A percentile compares a stretch with the other conserved stretches of the same genome.
Evolutionary conservation across 2,329 filamentous ascomycete species (phyloP).

Genomic region (Lasiodiplodia citricola): DNA sequence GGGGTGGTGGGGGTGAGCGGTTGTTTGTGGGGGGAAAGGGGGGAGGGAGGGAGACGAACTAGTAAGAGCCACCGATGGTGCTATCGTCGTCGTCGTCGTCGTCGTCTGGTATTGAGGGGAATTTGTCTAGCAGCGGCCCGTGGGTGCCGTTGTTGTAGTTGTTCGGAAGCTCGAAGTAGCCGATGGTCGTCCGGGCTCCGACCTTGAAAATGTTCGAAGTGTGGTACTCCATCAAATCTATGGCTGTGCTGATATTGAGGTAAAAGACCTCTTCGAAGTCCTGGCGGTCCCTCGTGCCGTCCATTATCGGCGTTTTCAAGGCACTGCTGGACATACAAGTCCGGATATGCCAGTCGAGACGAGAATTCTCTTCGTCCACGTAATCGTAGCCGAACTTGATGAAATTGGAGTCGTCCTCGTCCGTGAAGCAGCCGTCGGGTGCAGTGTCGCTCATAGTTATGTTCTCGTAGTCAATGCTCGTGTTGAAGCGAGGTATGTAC

Average conservation of each 20-base stretch:
- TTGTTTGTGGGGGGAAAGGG: no score
- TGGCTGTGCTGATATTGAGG: neutral
- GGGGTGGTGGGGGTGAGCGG: no score
- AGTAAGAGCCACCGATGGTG: no score
- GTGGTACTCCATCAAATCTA: neutral
- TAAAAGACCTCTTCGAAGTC: constrained; percentile 11
- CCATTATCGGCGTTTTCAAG: neutral
- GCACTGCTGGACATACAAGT: neutral
- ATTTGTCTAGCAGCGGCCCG: neutral
- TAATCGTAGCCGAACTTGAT: neutral
- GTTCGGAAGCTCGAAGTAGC: constrained; percentile 16
- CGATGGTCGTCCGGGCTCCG: neutral
- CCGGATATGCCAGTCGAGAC: neutral
- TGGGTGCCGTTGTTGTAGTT: neutral
- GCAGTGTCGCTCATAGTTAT: neutral
- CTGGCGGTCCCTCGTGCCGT: neutral
- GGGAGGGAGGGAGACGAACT: neutral
- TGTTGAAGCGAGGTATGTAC: neutral
- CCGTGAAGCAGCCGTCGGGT: neutral
- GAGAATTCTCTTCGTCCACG: neutral
- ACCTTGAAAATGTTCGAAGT: neutral
- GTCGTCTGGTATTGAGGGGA: neutral
- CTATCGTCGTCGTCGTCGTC: neutral
- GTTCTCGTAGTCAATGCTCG: neutral
- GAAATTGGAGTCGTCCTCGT: neutral